Conservation (phyloP, 1,139 yeast species). For the Debaryomyces robertsiae region DNA sequence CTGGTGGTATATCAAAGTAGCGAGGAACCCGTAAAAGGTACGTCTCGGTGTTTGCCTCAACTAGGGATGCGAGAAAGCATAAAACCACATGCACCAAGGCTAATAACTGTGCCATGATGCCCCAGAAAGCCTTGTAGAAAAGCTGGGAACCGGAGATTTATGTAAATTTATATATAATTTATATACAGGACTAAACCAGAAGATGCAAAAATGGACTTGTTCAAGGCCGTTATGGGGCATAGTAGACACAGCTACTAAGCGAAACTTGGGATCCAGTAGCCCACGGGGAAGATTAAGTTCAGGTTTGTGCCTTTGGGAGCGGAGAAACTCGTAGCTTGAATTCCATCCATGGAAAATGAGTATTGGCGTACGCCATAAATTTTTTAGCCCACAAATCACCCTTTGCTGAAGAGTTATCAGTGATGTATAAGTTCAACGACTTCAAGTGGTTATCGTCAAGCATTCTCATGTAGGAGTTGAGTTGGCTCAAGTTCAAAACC, state of each 20-base stretch:
- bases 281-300: neutral
- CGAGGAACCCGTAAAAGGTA: slow-evolving; percentile 35
- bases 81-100: neutral
- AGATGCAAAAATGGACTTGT: slow-evolving; percentile 1
- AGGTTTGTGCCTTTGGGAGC: neutral
- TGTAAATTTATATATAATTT: neutral
- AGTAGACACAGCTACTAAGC: too few relatives aligned
- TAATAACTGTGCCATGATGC: slow-evolving; percentile 5
- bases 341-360: slow-evolving; percentile 6
- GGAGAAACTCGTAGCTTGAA: neutral
- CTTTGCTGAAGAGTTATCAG: slow-evolving; percentile 1
- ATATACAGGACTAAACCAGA: neutral
- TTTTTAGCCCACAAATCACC: neutral
- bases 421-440: slow-evolving; percentile 3
- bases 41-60: slow-evolving; percentile 45
- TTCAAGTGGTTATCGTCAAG: slow-evolving; percentile 6
- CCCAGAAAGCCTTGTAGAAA: too few relatives aligned
- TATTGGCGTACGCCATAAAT: neutral
- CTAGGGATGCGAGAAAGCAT: slow-evolving; percentile 4
- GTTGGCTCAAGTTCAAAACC: slow-evolving; percentile 18
- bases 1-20: slow-evolving; percentile 36
- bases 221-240: too few relatives aligned
- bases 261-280: too few relatives aligned
- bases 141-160: too few relatives aligned
- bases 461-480: slow-evolving; percentile 2